These are phyloP conservation scores for Endotrypanum monterogeii DNA, from an alignment of 208 protist genomes.

Conservation along the genomic window DNA sequence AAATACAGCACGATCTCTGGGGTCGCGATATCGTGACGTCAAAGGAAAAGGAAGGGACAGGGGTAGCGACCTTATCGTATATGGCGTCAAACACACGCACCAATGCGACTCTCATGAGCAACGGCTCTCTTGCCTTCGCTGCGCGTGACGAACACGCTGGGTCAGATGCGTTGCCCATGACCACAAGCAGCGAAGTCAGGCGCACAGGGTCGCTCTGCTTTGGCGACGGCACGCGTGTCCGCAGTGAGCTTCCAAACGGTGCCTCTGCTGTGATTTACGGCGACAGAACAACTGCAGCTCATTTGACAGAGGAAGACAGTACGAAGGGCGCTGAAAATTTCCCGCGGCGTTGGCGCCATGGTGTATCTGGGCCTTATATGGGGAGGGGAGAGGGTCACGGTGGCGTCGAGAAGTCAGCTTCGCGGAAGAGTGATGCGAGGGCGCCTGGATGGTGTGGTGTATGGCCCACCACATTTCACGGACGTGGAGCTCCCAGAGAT, in stretches of 20 bases:
- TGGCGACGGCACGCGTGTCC: too few species aligned
- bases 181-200: slow-evolving; percentile 11
- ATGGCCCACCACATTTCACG: neutral
- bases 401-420: neutral
- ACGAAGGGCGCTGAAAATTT: slow-evolving; percentile 1
- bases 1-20: neutral
- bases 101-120: slow-evolving; percentile 7
- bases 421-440: neutral
- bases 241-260: too few species aligned
- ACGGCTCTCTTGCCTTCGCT: neutral
- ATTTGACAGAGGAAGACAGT: neutral
- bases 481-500: neutral
- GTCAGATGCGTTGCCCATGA: neutral
- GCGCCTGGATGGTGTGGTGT: neutral
- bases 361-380: neutral
- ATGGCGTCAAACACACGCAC: neutral
- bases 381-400: neutral
- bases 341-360: neutral
- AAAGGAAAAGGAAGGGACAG: neutral
- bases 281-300: neutral
- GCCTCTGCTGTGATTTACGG: neutral
- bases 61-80: too few species aligned
- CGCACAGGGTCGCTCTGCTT: neutral
- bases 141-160: neutral
- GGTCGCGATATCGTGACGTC: neutral